Conservation (phyloP, 1,284 basidiomycete genomes). For the Salmacisia buchloeana region DNA sequence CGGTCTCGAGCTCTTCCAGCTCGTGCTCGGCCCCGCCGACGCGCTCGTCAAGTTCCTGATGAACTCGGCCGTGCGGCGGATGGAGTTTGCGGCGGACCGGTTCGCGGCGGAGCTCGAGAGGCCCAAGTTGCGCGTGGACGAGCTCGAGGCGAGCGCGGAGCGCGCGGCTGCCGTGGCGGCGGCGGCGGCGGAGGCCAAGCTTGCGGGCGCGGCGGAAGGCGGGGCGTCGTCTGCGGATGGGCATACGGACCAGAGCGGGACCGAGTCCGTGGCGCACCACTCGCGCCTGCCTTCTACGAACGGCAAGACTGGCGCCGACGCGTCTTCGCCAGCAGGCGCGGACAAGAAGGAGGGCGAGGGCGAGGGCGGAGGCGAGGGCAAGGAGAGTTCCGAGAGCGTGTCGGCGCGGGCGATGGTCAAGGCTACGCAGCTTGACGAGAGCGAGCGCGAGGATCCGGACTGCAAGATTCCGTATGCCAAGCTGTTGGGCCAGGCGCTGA, state of each 20-base stretch:
- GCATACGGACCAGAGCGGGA: too few species aligned
- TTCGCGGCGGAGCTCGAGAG: conserved; percentile 30
- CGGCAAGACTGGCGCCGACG: too few species aligned
- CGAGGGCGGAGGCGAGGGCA: too few species aligned
- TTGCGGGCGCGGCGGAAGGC: background rate
- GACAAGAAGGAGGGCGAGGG: conserved; percentile 19
- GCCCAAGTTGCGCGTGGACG: conserved; percentile 24
- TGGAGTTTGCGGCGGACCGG: conserved; percentile 45
- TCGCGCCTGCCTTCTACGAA: too few species aligned
- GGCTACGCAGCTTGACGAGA: background rate
- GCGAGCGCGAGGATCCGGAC: conserved; percentile 5
- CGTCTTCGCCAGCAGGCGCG: too few species aligned
- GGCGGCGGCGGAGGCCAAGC: background rate
- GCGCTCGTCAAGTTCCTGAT: conserved; percentile 42
- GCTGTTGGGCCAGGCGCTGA: conserved; percentile 37
- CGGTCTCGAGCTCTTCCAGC: conserved; percentile 47
- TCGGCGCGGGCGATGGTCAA: background rate
- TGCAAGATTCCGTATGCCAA: conserved; percentile 32
- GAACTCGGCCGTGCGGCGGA: conserved; percentile 36
- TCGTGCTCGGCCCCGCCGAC: conserved; percentile 41
- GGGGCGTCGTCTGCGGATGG: conserved; percentile 9
- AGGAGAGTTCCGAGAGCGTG: conserved; percentile 13
- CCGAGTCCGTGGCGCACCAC: too few species aligned
- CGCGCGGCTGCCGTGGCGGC: conserved; percentile 19
- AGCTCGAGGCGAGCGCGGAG: conserved; percentile 21